Conservation (phyloP, 371 early-diverging fungal species). For the Rhizomucor miehei region DNA sequence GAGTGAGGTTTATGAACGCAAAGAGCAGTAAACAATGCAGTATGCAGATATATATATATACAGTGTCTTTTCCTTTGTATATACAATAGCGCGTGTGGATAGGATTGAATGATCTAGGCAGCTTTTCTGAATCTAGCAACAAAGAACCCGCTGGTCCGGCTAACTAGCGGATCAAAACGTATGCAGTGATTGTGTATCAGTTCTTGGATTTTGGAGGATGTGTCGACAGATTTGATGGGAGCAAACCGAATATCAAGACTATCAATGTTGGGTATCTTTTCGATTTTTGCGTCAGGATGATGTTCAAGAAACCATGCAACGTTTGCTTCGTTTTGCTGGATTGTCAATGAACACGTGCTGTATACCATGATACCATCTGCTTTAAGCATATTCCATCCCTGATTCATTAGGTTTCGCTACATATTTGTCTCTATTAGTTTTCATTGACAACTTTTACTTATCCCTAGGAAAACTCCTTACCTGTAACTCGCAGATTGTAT, state of each 20-base stretch:
- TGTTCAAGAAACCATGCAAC: conserved; percentile 69
- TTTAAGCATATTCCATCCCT: conserved; percentile 17
- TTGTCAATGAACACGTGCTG: conserved; percentile 81
- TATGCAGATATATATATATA: too few relatives aligned
- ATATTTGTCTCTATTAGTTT: conserved; percentile 6
- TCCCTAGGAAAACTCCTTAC: conserved; percentile 25
- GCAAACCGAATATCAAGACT: conserved; percentile 22
- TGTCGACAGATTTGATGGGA: conserved; percentile 48
- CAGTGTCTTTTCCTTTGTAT: too few relatives aligned
- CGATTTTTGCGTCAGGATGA: conserved; percentile 45
- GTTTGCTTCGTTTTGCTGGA: conserved; percentile 81
- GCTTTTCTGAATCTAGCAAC: conserved; percentile 65
- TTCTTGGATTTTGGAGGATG: conserved; percentile 33
- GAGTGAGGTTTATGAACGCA: neutral
- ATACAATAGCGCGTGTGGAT: too few relatives aligned
- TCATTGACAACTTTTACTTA: neutral
- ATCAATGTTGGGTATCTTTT: conserved; percentile 40
- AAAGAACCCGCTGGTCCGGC: conserved; percentile 75
- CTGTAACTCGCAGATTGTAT: conserved; percentile 42
- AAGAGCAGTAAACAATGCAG: too few relatives aligned
- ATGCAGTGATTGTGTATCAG: conserved; percentile 32
- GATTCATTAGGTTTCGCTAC: conserved; percentile 51
- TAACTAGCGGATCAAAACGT: conserved; percentile 65
- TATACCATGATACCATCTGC: conserved; percentile 79
- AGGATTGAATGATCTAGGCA: too few relatives aligned